These are phyloP conservation scores for Leccinum broughii DNA, from an alignment of 768 basidiomycete species.

Conservation along the genomic window DNA sequence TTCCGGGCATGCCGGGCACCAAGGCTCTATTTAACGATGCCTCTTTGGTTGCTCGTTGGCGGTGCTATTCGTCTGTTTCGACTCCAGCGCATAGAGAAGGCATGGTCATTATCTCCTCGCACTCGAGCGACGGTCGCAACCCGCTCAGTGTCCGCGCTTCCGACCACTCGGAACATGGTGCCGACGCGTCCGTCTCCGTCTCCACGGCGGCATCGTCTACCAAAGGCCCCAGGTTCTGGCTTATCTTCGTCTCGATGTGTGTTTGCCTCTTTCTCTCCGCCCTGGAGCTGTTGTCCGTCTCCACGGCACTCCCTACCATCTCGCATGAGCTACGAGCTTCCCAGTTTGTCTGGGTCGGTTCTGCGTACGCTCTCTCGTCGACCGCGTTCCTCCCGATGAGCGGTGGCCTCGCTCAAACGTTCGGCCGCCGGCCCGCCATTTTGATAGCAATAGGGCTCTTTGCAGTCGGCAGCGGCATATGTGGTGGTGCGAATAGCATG, in stretches of 20 bases:
- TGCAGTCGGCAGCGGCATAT: conserved; percentile 38
- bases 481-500: conserved; percentile 19
- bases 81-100: not conserved
- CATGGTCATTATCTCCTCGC: conserved; percentile 4
- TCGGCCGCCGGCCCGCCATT: conserved; percentile 15
- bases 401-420: too few relatives aligned
- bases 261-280: too few relatives aligned
- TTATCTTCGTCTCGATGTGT: too few relatives aligned
- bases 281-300: too few relatives aligned
- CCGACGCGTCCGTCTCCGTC: too few relatives aligned
- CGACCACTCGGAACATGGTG: not conserved
- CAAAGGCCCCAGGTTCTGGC: too few relatives aligned
- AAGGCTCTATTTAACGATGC: not conserved
- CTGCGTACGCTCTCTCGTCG: too few relatives aligned
- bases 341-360: too few relatives aligned
- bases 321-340: too few relatives aligned
- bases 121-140: conserved; percentile 1
- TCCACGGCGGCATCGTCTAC: too few relatives aligned
- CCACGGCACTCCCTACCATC: too few relatives aligned
- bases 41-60: not conserved
- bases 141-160: not conserved
- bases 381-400: too few relatives aligned
- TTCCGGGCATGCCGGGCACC: not conserved
- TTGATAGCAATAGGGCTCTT: conserved; percentile 28
- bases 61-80: not conserved